Percentiles rank a stretch among this genome's conserved stretches.
phyloP scores from a whole-genome alignment of 2,329 filamentous ascomycete species.

The Cordyceps cateniannulata region DNA sequence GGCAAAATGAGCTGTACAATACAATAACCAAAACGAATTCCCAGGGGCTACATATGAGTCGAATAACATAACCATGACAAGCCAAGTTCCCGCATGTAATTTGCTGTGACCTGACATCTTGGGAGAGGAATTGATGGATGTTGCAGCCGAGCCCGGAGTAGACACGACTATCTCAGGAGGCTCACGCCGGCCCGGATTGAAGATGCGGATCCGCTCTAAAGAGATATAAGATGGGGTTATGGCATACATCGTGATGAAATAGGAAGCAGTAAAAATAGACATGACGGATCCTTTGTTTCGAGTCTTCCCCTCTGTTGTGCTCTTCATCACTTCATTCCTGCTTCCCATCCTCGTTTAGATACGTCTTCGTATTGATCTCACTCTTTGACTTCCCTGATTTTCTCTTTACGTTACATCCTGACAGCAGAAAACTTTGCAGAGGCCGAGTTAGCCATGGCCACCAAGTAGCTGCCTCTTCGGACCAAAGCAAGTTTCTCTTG shows the following conservation, averaged over 20 bases:
- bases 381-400: not conserved
- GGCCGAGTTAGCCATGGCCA: not conserved
- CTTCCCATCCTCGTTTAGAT: too few relatives aligned
- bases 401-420: not conserved
- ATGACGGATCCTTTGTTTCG: too few relatives aligned
- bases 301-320: not conserved
- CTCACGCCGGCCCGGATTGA: too few relatives aligned
- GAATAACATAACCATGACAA: not conserved
- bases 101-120: too few relatives aligned
- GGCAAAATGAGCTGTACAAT: constrained; percentile 2
- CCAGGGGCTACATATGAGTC: not conserved
- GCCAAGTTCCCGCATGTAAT: not conserved
- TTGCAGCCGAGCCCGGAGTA: too few relatives aligned
- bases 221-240: too few relatives aligned
- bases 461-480: not conserved
- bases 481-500: not conserved
- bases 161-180: too few relatives aligned
- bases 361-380: not conserved
- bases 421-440: not conserved
- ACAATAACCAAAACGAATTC: constrained; percentile 4
- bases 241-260: too few relatives aligned
- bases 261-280: too few relatives aligned
- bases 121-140: too few relatives aligned
- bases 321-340: too few relatives aligned
- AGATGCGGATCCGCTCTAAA: too few relatives aligned